Evolutionary conservation across 768 basidiomycete genomes (phyloP).

Genomic region (Mycena belliarum): DNA sequence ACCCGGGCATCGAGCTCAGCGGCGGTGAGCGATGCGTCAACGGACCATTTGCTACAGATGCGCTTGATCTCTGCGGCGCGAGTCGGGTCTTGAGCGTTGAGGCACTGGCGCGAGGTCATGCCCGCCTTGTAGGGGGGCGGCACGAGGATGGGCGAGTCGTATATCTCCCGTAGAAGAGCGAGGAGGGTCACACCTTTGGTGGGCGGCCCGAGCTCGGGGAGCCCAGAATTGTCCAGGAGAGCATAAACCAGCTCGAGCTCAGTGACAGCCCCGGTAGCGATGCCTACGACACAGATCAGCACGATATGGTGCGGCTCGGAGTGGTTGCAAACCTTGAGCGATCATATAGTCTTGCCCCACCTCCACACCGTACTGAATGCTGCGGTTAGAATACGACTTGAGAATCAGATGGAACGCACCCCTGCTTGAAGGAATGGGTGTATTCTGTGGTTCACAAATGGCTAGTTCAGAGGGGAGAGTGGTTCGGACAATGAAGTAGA

Average conservation of each 20-base stretch:
- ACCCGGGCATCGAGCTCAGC: constrained; percentile 31
- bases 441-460: background rate
- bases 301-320: no score
- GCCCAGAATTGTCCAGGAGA: constrained; percentile 5
- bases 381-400: no score
- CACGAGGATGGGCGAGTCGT: constrained; percentile 47
- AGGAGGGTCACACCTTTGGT: constrained; percentile 44
- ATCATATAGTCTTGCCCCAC: constrained; percentile 17
- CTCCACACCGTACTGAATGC: constrained; percentile 17
- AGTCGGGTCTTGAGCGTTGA: constrained; percentile 25
- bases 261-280: constrained; percentile 12
- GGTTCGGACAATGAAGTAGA: no score
- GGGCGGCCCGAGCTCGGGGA: background rate
- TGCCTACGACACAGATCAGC: background rate
- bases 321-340: background rate
- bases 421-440: constrained; percentile 18
- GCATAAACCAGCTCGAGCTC: background rate
- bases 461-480: no score
- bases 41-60: constrained; percentile 36
- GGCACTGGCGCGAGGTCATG: constrained; percentile 24
- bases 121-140: constrained; percentile 57
- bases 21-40: constrained; percentile 25
- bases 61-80: constrained; percentile 35
- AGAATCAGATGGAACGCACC: constrained; percentile 3
- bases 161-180: constrained; percentile 50